These are phyloP conservation scores for Nigrograna mackinnonii DNA, from an alignment of 2,329 filamentous ascomycete species.

Conservation along the genomic window DNA sequence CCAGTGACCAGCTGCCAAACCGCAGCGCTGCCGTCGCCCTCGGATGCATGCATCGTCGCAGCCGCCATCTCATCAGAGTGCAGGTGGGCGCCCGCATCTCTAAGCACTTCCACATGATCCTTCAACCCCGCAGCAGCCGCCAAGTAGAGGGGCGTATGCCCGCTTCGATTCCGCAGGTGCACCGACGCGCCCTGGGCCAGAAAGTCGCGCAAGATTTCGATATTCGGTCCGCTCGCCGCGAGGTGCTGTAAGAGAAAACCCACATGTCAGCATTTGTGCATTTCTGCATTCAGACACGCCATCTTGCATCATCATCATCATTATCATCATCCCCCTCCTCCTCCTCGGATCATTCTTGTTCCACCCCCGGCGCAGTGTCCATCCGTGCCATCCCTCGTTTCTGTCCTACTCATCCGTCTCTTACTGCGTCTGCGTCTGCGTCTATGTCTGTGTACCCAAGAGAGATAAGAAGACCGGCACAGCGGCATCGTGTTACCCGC, in stretches of 20 bases:
- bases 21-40: conserved; percentile 31
- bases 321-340: conserved; percentile 19
- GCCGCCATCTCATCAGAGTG: conserved; percentile 60
- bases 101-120: conserved; percentile 58
- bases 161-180: conserved; percentile 61
- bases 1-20: conserved; percentile 39
- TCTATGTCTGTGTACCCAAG: no score
- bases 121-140: conserved; percentile 60
- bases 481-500: no score
- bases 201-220: conserved; percentile 59
- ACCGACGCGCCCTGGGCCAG: conserved; percentile 61
- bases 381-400: no score
- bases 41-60: conserved; percentile 50
- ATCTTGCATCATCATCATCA: conserved; percentile 31
- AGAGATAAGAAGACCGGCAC: no score
- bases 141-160: conserved; percentile 62
- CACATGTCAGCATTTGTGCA: conserved; percentile 29
- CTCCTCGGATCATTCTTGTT: neutral
- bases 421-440: no score
- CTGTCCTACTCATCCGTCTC: no score
- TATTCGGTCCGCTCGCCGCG: conserved; percentile 59
- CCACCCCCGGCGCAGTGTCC: conserved; percentile 17
- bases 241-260: conserved; percentile 50
- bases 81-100: conserved; percentile 62
- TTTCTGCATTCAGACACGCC: conserved; percentile 22